phyloP scores from a whole-genome alignment of 305 asterid genomes.

The Nicotiana rustica region DNA sequence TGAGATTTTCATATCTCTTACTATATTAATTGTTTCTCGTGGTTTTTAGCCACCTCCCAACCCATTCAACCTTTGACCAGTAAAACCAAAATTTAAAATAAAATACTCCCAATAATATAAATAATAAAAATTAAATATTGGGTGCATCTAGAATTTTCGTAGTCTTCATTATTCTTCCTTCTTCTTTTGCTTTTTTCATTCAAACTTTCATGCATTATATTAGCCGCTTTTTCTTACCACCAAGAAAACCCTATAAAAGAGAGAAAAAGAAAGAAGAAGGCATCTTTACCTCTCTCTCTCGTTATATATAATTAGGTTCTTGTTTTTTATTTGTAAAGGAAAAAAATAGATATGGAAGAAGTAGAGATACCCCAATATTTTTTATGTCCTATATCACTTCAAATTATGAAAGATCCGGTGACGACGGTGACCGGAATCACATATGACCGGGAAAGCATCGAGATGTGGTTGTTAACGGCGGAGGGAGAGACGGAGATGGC shows the following conservation, averaged over 20 bases:
- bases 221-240: conserved; percentile 28
- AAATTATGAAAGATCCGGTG: conserved; percentile 90
- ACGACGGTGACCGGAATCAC: conserved; percentile 87
- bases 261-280: background rate
- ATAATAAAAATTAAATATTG: background rate
- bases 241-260: background rate
- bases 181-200: conserved; percentile 29
- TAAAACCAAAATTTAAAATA: background rate
- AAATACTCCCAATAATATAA: background rate
- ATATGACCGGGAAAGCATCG: conserved; percentile 84
- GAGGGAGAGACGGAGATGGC: conserved; percentile 32
- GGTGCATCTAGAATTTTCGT: conserved; percentile 3
- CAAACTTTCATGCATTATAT: conserved; percentile 35
- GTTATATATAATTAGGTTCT: background rate
- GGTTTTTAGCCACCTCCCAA: background rate
- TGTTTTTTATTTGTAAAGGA: background rate
- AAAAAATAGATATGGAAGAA: conserved; percentile 56
- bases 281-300: background rate
- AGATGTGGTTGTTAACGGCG: conserved; percentile 60
- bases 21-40: background rate
- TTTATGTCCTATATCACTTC: conserved; percentile 88
- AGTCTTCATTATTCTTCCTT: background rate
- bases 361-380: conserved; percentile 78
- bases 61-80: conserved; percentile 27
- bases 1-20: conserved; percentile 11